Evolutionary conservation across 2,329 filamentous ascomycete species (phyloP), one percentile per base, ranked within the genome.

Genomic region (Endoconidiophora polonica): DNA sequence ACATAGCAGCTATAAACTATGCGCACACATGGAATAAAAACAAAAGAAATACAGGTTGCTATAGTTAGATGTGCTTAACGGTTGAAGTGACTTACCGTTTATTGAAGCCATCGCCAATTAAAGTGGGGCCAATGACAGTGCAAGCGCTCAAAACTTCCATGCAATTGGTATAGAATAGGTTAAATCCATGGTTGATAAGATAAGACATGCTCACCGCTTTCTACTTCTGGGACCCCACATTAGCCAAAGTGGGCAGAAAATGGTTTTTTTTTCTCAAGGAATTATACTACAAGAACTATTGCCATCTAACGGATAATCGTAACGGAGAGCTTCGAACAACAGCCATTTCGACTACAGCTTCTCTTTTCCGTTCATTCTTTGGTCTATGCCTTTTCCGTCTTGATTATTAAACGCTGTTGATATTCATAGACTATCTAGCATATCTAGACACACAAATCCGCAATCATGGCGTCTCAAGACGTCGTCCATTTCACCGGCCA

Each of bases 401-500:
- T 9, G 18, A 26, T 18, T 33, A 4, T 33, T 3, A 33, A 5
- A 3, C 29, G 12, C 4, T 33, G 3, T 33, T 16, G 12, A 23
- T 23, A 12, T n/a, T 6, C 24, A 37, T 18, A 36, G 24, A 23
- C 40, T 20, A 4, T 22, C 42, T n/a, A 23, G 22, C 10, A 20
- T 24, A 22, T 29, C 40, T 24, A 18, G n/a, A 43, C 48, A 40
- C 1, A 18, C 44, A 23, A 37, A 23, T 18, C 36, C 45, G 56
- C 49, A 58, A 59, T 57, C 44, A 70, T 70, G 69, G 65, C 68
- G 54, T 64, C 62, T 54, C 60, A 65, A 46, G 60, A 67, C 56
- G 65, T 71, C 54, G 72, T 94, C 52, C 79, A 79, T 57, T 88
- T 98, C 63, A 90, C 84, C 46, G 81, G 84, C 58, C 87, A 94